Evolutionary conservation across 305 asterid species (phyloP).

Genomic region (Solanum aculeatissimum): DNA sequence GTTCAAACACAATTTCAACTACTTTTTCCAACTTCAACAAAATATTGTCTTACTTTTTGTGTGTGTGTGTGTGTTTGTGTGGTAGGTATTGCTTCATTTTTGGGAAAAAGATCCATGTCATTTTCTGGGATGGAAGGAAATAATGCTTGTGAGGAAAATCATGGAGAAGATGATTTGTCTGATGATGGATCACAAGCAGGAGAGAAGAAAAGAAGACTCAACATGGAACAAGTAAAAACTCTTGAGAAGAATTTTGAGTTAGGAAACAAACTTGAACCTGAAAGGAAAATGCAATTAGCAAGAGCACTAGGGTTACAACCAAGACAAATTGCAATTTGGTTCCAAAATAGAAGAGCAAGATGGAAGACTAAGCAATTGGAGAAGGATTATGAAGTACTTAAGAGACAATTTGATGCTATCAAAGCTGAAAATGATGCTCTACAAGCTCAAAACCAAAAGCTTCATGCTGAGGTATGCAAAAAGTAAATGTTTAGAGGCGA

Average conservation of each 20-base stretch:
- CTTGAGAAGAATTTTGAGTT: constrained; percentile 48
- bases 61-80: not conserved
- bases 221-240: constrained; percentile 47
- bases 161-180: constrained; percentile 39
- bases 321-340: constrained; percentile 63
- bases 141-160: constrained; percentile 22
- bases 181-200: constrained; percentile 48
- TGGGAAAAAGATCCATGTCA: constrained; percentile 48
- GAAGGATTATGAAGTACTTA: constrained; percentile 47
- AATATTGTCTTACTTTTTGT: not conserved
- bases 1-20: not conserved
- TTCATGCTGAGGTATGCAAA: constrained; percentile 40
- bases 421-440: constrained; percentile 48
- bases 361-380: constrained; percentile 69
- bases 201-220: constrained; percentile 54
- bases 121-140: constrained; percentile 21
- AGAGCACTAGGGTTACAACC: constrained; percentile 66
- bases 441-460: constrained; percentile 39
- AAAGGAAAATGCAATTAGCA: constrained; percentile 57
- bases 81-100: constrained; percentile 30
- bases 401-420: constrained; percentile 42
- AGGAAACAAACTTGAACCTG: constrained; percentile 66
- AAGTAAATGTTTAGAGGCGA: not conserved
- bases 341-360: constrained; percentile 58
- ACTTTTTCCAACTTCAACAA: not conserved